Evolutionary conservation across 1,284 basidiomycete species (phyloP).

Genomic region (Papiliotrema fonsecae): DNA sequence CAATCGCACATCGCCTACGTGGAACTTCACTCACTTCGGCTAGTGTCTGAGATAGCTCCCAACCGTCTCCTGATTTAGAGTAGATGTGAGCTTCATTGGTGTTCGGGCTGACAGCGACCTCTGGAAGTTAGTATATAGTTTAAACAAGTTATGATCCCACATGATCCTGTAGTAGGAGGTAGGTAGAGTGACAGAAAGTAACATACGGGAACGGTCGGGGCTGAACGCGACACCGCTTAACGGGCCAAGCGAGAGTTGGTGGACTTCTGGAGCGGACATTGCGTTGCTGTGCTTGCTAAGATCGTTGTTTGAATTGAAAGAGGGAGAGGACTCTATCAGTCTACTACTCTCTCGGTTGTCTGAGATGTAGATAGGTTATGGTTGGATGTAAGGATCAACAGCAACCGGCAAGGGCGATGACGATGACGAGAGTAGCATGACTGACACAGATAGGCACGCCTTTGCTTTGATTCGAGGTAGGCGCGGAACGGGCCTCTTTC

Average conservation of each 20-base stretch:
- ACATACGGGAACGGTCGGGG: conserved; percentile 76
- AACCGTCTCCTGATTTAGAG: conserved; percentile 58
- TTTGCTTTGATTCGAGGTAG: too few species aligned
- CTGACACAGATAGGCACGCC: background rate
- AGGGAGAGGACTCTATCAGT: conserved; percentile 27
- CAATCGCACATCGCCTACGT: background rate
- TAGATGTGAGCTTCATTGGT: conserved; percentile 85
- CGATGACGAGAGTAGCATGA: background rate
- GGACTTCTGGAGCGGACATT: conserved; percentile 73
- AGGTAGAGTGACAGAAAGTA: background rate
- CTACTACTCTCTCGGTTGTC: conserved; percentile 12
- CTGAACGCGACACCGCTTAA: conserved; percentile 91
- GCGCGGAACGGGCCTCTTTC: background rate
- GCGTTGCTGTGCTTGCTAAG: conserved; percentile 17
- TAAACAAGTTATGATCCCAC: too few species aligned
- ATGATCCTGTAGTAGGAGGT: too few species aligned
- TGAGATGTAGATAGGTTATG: background rate
- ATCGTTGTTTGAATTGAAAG: background rate
- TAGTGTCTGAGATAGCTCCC: conserved; percentile 74
- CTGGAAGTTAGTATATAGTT: conserved; percentile 51
- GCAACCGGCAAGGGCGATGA: background rate
- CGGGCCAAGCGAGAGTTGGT: conserved; percentile 72
- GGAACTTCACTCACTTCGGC: conserved; percentile 62
- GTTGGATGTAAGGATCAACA: background rate
- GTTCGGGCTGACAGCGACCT: conserved; percentile 88